Conservation (phyloP, 1,139 yeast genomes). For the Hemisphaericaspora xylofermentans region DNA sequence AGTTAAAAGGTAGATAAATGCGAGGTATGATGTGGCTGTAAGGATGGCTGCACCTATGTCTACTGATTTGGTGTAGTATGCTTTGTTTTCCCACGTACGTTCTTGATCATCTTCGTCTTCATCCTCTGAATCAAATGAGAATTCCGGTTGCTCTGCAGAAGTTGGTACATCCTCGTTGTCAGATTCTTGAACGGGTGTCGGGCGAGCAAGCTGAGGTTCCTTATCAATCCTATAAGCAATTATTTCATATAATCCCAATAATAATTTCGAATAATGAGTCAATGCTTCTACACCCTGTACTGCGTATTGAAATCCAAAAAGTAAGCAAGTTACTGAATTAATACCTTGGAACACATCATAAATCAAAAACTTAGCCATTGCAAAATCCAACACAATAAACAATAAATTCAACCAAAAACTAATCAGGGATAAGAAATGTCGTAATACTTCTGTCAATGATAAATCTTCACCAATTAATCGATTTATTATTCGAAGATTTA, state of each 20-base stretch:
- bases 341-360: constrained; percentile 55
- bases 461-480: constrained; percentile 25
- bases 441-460: constrained; percentile 15
- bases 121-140: too few species aligned
- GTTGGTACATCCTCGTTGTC: too few species aligned
- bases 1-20: constrained; percentile 37
- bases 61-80: constrained; percentile 55
- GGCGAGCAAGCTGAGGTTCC: constrained; percentile 10
- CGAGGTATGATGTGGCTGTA: constrained; percentile 34
- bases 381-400: constrained; percentile 50
- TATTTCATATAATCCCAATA: constrained; percentile 60
- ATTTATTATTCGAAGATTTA: constrained; percentile 36
- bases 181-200: constrained; percentile 7
- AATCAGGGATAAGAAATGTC: constrained; percentile 10
- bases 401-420: constrained; percentile 33
- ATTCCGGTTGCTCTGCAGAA: too few species aligned
- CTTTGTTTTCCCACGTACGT: constrained; percentile 68
- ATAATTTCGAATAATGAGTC: constrained; percentile 47
- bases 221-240: constrained; percentile 23
- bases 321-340: constrained; percentile 52
- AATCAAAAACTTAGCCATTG: constrained; percentile 55
- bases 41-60: constrained; percentile 51
- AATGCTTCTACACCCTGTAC: constrained; percentile 58
- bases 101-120: constrained; percentile 55
- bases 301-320: constrained; percentile 78